Base-by-base conservation (phyloP, 495 filamentous ascomycete species). In the Massariosphaeria phaeospora region DNA sequence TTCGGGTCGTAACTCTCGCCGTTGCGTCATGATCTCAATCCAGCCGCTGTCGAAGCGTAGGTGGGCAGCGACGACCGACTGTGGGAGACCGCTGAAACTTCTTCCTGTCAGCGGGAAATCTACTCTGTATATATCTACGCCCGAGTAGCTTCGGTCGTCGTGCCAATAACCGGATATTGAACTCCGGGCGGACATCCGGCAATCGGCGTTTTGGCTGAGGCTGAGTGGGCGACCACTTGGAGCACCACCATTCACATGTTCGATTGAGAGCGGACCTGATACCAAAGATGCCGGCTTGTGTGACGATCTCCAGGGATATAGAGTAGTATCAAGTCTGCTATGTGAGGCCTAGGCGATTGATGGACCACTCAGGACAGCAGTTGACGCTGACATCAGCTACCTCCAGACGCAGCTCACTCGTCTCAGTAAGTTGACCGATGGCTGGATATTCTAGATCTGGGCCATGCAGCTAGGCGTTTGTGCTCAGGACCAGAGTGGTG, bases 281-380 rank as follows among this genome's bases (percentile, higher is more conserved):
- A 21, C 25, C 29, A 24, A 26, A 48, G 10, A 40, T 24, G 20
- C 12, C 21, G 34, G 44, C 18, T 17, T 40, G 15, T 11, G 2
- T 9, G 54, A 15, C 18, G 54, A 57, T 57, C 54, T 43, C 36
- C 44, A 57, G 29, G 54, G 45, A 50, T 57, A 11, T 45, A 50
- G 24, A 45, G 35, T 50, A 18, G 8, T 41, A 30, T 38, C n/a
- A 35, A 36, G 39, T 50, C 27, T 25, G 54, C 54, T 12, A 57
- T 34, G 29, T 29, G 29, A 35, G 18, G 52, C 52, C 42, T 55
- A 55, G 26, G 27, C 40, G 42, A 30, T 50, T 11, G 24, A 24
- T 18, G 20, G 12, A 50, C 54, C 45, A 50, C 35, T 57, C 25
- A 36, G 7, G 27, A 40, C 31, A 12, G 9, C 8, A 40, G 17